Conservation (phyloP, 768 basidiomycete species). For the Rhodosporidiobolus odoratus region DNA sequence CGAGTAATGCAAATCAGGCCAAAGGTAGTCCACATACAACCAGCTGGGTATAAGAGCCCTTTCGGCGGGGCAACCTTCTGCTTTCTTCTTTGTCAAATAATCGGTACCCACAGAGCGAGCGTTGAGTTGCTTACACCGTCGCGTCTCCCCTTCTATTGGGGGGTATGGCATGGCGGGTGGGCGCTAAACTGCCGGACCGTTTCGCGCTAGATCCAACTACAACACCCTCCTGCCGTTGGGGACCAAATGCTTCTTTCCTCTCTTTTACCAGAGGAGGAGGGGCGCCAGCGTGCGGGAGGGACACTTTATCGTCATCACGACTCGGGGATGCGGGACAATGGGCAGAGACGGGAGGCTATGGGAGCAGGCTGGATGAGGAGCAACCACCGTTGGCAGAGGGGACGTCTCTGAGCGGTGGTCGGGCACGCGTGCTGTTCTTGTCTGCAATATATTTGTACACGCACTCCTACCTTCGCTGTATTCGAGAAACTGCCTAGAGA, state of each 20-base stretch:
- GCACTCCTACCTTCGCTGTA: background rate
- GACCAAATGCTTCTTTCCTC: conserved; percentile 6
- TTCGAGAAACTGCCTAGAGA: too few species aligned
- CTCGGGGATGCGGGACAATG: background rate
- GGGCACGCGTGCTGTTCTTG: background rate
- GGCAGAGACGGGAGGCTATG: too few species aligned
- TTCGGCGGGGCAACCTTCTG: background rate
- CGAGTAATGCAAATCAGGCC: too few species aligned
- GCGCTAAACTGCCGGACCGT: conserved; percentile 28
- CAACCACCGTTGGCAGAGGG: background rate
- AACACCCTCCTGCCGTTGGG: conserved; percentile 16
- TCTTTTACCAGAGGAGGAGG: conserved; percentile 4
- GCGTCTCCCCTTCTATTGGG: background rate
- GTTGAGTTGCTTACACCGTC: conserved; percentile 25
- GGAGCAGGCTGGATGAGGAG: background rate
- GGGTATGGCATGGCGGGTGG: conserved; percentile 4
- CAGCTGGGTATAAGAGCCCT: background rate
- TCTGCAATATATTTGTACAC: background rate
- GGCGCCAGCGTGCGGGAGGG: conserved; percentile 29
- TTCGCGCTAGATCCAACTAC: conserved; percentile 27
- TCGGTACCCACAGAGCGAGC: conserved; percentile 13
- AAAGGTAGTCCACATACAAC: background rate
- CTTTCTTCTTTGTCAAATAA: background rate
- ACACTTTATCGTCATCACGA: background rate
- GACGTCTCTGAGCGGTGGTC: background rate